Base-by-base conservation (phyloP, 768 basidiomycete species). In the Fomitopsis serialis region DNA sequence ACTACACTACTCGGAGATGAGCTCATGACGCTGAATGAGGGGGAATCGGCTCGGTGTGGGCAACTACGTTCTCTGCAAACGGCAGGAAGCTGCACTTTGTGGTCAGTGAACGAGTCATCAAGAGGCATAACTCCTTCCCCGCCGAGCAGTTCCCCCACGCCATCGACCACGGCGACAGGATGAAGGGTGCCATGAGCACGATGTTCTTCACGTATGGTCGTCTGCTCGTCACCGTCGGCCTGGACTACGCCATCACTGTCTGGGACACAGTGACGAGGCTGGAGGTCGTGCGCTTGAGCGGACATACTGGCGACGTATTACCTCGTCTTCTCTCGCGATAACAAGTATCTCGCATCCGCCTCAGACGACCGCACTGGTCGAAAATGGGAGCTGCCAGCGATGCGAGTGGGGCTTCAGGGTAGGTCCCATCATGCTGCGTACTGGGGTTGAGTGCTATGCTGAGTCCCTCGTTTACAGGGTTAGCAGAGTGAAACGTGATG, bases 281-380 rank as follows among this genome's bases (percentile, higher is more conserved):
- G 7, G 22, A 34, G 7, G 17, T 51, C 22, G 37, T 23, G 6
- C 37, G 13, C 22, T 45, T 61, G 1, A 17, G 27, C 23, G 57
- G 53, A 5, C 58, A 58, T 48, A 49, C 55, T 4, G 53, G 37
- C 17, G 9, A 48, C 60, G 4, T 36, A 29, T 13, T n/a, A 32
- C 21, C 37, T 53, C 15, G 21, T 24, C 2, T 57, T 53, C 42
- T 75, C 75, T 3, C 74, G 74, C 21, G 72, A 78, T 59, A 73
- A 73, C 6, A 66, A 65, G 36, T 66, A 71, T 45, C 61, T 81
- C 34, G 69, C 79, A 5, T 79, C 77, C 1, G 77, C 75, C 1
- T 76, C 79, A 6, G 76, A 78, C 63, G 79, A 81, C 70, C 73
- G 77, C 60, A 78, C 77, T 8, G 68, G 46, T 6, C 35, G 34